These are phyloP conservation scores for Nemania bipapillata DNA, from an alignment of 2,329 filamentous ascomycete species.

Conservation along the genomic window DNA sequence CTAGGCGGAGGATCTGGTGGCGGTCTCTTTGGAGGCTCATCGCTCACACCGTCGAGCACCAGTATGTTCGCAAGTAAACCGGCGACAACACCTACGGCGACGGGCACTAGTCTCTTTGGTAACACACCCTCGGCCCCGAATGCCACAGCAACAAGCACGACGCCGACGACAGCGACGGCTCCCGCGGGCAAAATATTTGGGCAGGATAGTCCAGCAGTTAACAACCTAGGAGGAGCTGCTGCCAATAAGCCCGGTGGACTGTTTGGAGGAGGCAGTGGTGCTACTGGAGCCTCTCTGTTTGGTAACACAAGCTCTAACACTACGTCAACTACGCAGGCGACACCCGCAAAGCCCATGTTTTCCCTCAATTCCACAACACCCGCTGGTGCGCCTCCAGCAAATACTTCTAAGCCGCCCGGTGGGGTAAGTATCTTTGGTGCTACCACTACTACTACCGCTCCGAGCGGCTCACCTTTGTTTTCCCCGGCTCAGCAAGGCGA, in stretches of 20 bases:
- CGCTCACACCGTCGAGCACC: slow-evolving; percentile 38
- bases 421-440: slow-evolving; percentile 46
- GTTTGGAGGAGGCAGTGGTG: slow-evolving; percentile 42
- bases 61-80: slow-evolving; percentile 49
- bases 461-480: slow-evolving; percentile 53
- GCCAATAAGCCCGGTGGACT: slow-evolving; percentile 42
- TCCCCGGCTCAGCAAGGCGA: slow-evolving; percentile 54
- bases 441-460: slow-evolving; percentile 36
- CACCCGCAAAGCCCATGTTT: slow-evolving; percentile 62
- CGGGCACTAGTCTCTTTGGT: slow-evolving; percentile 50
- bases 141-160: slow-evolving; percentile 42
- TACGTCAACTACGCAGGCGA: slow-evolving; percentile 50
- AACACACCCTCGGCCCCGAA: slow-evolving; percentile 44
- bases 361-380: slow-evolving; percentile 65
- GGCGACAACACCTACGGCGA: slow-evolving; percentile 41
- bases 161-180: slow-evolving; percentile 41
- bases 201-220: slow-evolving; percentile 41
- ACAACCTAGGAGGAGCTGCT: slow-evolving; percentile 34
- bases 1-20: slow-evolving; percentile 38
- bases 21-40: slow-evolving; percentile 45
- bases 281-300: slow-evolving; percentile 42
- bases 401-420: slow-evolving; percentile 49
- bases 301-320: slow-evolving; percentile 36
- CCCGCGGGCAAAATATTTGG: slow-evolving; percentile 48
- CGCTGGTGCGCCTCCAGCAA: slow-evolving; percentile 64